These are phyloP conservation scores for Venturia carpophila DNA, from an alignment of 2,329 filamentous ascomycete species.

Conservation along the genomic window DNA sequence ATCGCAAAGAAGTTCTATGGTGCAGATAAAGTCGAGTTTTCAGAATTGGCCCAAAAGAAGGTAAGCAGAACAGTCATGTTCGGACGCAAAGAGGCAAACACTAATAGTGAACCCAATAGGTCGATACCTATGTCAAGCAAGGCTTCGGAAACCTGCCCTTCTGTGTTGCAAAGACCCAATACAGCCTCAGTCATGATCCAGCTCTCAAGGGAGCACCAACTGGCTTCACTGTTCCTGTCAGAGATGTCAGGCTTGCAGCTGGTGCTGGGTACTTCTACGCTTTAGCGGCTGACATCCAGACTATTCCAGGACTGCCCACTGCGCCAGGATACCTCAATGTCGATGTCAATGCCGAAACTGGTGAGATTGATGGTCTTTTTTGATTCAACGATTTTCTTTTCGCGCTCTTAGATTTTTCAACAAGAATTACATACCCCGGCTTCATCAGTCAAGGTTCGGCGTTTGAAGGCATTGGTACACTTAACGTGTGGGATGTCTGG, in stretches of 20 bases:
- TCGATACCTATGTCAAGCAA: slow-evolving; percentile 81
- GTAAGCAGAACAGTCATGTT: slow-evolving; percentile 37
- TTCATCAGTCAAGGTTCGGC: slow-evolving; percentile 12
- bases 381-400: slow-evolving; percentile 38
- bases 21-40: slow-evolving; percentile 81
- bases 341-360: slow-evolving; percentile 53
- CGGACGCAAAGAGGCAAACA: background rate
- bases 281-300: slow-evolving; percentile 94
- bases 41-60: slow-evolving; percentile 89
- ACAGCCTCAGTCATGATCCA: slow-evolving; percentile 88
- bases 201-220: slow-evolving; percentile 89
- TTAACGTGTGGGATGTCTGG: background rate
- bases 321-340: slow-evolving; percentile 94
- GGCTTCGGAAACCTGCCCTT: slow-evolving; percentile 90
- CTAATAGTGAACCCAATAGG: background rate
- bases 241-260: slow-evolving; percentile 88
- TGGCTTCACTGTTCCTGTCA: slow-evolving; percentile 89
- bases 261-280: slow-evolving; percentile 93
- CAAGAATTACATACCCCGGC: slow-evolving; percentile 13
- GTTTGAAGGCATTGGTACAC: background rate
- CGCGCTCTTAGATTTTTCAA: slow-evolving; percentile 6
- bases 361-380: slow-evolving; percentile 65
- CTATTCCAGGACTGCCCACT: slow-evolving; percentile 89
- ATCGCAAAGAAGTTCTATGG: slow-evolving; percentile 95
- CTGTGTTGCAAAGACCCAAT: slow-evolving; percentile 97